These are phyloP conservation scores for Panus rudis DNA, from an alignment of 768 basidiomycete species.

Conservation along the genomic window DNA sequence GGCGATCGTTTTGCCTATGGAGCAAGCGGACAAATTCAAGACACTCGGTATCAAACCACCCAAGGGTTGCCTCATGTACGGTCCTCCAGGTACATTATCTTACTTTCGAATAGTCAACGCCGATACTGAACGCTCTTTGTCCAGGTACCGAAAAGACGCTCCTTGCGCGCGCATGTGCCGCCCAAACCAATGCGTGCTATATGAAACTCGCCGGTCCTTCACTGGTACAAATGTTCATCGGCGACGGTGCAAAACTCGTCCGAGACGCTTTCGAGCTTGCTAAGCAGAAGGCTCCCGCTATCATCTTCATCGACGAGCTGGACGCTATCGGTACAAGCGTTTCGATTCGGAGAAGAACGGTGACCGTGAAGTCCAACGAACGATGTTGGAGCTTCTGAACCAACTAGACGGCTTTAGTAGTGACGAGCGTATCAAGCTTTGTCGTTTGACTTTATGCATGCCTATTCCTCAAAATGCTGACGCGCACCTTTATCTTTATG, in stretches of 20 bases:
- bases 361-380: slow-evolving; percentile 98
- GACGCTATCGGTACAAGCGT: slow-evolving; percentile 99
- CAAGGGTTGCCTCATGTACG: slow-evolving; percentile 98
- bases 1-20: slow-evolving; percentile 97
- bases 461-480: too few relatives aligned
- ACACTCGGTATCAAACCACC: slow-evolving; percentile 96
- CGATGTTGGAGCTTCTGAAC: slow-evolving; percentile 98
- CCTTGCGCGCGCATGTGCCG: slow-evolving; percentile 94
- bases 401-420: slow-evolving; percentile 97
- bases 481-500: too few relatives aligned
- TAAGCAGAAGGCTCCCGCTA: slow-evolving; percentile 97
- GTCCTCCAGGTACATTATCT: slow-evolving; percentile 78
- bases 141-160: slow-evolving; percentile 94
- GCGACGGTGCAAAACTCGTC: slow-evolving; percentile 97
- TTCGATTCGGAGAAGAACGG: slow-evolving; percentile 99
- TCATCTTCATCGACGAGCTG: slow-evolving; percentile 97
- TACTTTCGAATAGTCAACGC: slow-evolving; percentile 6
- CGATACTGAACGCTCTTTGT: not conserved
- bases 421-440: slow-evolving; percentile 93
- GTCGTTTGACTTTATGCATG: too few relatives aligned
- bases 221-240: slow-evolving; percentile 99
- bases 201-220: slow-evolving; percentile 97
- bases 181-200: slow-evolving; percentile 96
- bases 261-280: slow-evolving; percentile 97
- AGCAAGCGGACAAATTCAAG: slow-evolving; percentile 98